Evolutionary conservation across 257 asterid species (phyloP), one percentile per base, ranked within the genome.

Genomic region (Solanum phureja): DNA sequence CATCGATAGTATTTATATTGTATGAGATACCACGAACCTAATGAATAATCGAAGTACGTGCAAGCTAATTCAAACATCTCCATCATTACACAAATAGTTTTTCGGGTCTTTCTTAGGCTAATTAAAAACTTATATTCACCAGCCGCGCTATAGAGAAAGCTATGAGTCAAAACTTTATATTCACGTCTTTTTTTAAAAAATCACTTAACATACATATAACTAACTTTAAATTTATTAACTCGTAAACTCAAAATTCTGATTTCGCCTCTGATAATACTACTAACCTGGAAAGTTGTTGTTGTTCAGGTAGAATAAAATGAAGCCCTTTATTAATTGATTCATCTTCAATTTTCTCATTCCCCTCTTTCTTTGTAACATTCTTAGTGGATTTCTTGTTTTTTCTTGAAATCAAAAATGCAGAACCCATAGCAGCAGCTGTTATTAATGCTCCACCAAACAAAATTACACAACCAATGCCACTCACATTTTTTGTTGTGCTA

Each of bases 401-500:
- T 56, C 60, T 88, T 74, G 90, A 83, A 88, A 90, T 71, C 0
- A 77, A 77, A 13, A 77, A 77, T 24, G 89, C 91, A 0, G 92
- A 90, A 3, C 92, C 91, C 34, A 93, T 46, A 42, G 95, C 94
- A 46, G 95, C 94, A 46, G 95, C 96, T 64, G 95, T 89, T 35
- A 94, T 95, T 92, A 93, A 91, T 42, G 92, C 98, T 34, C 97
- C 97, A 29, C 96, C 94, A 62, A 95, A 86, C 87, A 94, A 87
- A 86, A 94, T 64, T 72, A 95, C 89, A 52, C 90, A 76, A 66
- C 91, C 93, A 81, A 92, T 95, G 14, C 92, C 95, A 60, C 93
- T 93, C 19, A 93, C 91, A 4, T 40, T 77, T 77, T 88, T 90
- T 9, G 89, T 88, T 7, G 86, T 12, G 38, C 87, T 94, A 3